Evolutionary conservation across 208 protist species (phyloP).

Genomic region (Angomonas desouzai): DNA sequence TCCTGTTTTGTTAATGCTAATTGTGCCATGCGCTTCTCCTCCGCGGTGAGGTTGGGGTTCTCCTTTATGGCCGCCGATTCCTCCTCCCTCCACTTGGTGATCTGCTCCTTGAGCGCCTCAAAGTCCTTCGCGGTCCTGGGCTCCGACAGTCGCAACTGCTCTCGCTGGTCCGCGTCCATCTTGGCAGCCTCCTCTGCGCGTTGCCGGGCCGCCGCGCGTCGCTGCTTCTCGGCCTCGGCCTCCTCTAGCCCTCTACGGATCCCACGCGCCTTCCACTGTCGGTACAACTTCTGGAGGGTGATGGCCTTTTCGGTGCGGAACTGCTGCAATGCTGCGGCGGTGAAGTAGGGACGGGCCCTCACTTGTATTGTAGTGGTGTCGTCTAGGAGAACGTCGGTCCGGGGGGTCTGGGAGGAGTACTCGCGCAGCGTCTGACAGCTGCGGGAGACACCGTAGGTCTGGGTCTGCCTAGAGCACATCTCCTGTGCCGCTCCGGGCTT

Average conservation of each 20-base stretch:
- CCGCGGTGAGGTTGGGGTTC: slow-evolving; percentile 34
- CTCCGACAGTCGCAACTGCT: slow-evolving; percentile 87
- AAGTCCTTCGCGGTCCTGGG: slow-evolving; percentile 92
- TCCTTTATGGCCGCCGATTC: slow-evolving; percentile 79
- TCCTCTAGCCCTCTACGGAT: slow-evolving; percentile 54
- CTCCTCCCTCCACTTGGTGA: slow-evolving; percentile 84
- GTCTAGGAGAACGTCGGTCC: slow-evolving; percentile 62
- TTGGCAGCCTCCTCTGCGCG: slow-evolving; percentile 61
- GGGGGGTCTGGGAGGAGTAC: slow-evolving; percentile 87
- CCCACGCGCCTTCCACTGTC: slow-evolving; percentile 91
- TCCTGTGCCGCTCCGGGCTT: slow-evolving; percentile 11
- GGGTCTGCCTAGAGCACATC: slow-evolving; percentile 79
- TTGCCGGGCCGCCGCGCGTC: slow-evolving; percentile 46
- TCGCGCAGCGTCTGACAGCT: slow-evolving; percentile 90
- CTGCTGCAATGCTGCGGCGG: slow-evolving; percentile 47
- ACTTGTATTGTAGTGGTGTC: slow-evolving; percentile 62
- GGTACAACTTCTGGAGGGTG: slow-evolving; percentile 89
- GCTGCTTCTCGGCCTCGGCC: slow-evolving; percentile 51
- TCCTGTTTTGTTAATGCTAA: slow-evolving; percentile 92
- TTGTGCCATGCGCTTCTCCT: slow-evolving; percentile 61
- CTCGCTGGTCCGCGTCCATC: slow-evolving; percentile 53
- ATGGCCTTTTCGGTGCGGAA: slow-evolving; percentile 79
- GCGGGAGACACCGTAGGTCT: slow-evolving; percentile 87
- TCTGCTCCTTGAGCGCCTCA: slow-evolving; percentile 86
- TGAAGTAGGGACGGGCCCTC: slow-evolving; percentile 85